Conservation (phyloP, 208 protist genomes). For the Wallacemonas sp. region DNA sequence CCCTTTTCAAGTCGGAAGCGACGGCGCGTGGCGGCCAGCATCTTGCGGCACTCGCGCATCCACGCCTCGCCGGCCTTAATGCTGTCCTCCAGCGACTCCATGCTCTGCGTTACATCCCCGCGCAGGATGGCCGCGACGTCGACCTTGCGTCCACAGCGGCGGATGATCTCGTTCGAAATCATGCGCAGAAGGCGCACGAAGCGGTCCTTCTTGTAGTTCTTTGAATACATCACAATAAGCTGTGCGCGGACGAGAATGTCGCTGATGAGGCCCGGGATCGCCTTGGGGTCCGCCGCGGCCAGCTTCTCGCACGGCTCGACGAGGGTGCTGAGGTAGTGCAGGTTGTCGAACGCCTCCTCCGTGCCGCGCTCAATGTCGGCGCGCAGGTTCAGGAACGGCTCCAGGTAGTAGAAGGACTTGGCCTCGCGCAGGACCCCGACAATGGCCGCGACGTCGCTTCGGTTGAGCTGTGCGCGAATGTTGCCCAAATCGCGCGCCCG, state of each 20-base stretch:
- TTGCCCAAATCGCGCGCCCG: constrained; percentile 94
- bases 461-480: constrained; percentile 95
- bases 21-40: constrained; percentile 81
- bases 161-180: constrained; percentile 97
- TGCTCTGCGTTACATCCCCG: constrained; percentile 91
- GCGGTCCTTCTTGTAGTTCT: constrained; percentile 95
- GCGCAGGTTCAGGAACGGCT: constrained; percentile 94
- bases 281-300: constrained; percentile 67
- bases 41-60: constrained; percentile 89
- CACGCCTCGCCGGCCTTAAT: constrained; percentile 92
- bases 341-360: constrained; percentile 95
- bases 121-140: constrained; percentile 94
- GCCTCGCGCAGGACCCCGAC: constrained; percentile 90
- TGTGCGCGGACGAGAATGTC: constrained; percentile 92
- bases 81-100: constrained; percentile 92
- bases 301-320: constrained; percentile 94
- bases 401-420: constrained; percentile 95
- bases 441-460: constrained; percentile 89
- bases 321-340: constrained; percentile 94
- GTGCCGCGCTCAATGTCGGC: constrained; percentile 93
- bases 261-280: constrained; percentile 93
- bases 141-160: constrained; percentile 93
- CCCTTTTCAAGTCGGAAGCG: constrained; percentile 82
- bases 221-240: constrained; percentile 93
- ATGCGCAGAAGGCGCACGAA: constrained; percentile 93